Evolutionary conservation across 768 basidiomycete species (phyloP).

Genomic region (Lactarius akahatsu): DNA sequence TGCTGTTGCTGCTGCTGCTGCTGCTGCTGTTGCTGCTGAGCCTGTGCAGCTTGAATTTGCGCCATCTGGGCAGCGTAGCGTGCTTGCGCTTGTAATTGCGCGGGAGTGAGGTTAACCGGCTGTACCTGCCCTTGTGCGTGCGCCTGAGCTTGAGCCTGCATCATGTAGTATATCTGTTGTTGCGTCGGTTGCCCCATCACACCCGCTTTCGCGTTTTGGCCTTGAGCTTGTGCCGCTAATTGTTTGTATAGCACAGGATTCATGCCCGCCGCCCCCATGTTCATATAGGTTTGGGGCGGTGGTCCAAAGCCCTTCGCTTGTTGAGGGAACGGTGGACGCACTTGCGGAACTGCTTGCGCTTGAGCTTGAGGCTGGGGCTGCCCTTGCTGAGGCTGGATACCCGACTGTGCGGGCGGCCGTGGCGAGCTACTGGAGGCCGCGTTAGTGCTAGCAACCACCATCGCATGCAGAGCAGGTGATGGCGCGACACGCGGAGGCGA

Average conservation of each 20-base stretch:
- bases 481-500: slow-evolving; percentile 18
- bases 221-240: slow-evolving; percentile 14
- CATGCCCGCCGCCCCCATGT: slow-evolving; percentile 2
- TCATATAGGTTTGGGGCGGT: slow-evolving; percentile 1
- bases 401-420: slow-evolving; percentile 36
- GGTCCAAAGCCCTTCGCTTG: slow-evolving; percentile 10
- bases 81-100: slow-evolving; percentile 9
- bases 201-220: slow-evolving; percentile 18
- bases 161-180: neutral
- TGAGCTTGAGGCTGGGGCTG: slow-evolving; percentile 36
- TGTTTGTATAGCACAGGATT: slow-evolving; percentile 9
- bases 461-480: slow-evolving; percentile 36
- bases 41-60: slow-evolving; percentile 25
- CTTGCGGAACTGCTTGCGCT: slow-evolving; percentile 10
- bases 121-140: slow-evolving; percentile 27
- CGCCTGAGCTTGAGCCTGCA: slow-evolving; percentile 26
- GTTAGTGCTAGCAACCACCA: slow-evolving; percentile 35
- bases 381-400: slow-evolving; percentile 38
- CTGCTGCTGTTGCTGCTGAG: slow-evolving; percentile 31
- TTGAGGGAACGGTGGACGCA: slow-evolving; percentile 9
- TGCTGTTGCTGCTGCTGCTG: slow-evolving; percentile 34
- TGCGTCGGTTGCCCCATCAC: slow-evolving; percentile 5
- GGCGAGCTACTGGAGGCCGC: slow-evolving; percentile 34
- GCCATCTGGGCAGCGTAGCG: slow-evolving; percentile 20
- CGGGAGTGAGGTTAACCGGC: neutral